A percentile compares a stretch with the other conserved stretches of the same genome.
Evolutionary conservation across 2,329 filamentous ascomycete species (phyloP).

Genomic region (Fusarium bulbicola): DNA sequence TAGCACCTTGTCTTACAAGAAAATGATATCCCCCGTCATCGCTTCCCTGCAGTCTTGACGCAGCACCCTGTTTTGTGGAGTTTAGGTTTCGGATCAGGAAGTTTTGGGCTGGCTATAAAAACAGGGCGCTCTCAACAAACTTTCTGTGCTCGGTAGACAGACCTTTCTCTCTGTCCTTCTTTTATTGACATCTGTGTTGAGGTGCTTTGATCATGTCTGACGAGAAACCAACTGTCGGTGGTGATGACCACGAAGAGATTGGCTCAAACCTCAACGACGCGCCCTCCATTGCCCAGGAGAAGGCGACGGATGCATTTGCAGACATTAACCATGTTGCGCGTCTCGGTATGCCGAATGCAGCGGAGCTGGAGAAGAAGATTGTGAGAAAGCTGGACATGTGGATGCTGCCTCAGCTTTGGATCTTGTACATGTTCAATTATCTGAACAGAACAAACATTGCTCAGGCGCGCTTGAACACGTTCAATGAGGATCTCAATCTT

Average conservation of each 20-base stretch:
- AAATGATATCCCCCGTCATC: neutral
- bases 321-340: constrained; percentile 27
- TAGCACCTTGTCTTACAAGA: constrained; percentile 20
- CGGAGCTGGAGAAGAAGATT: constrained; percentile 29
- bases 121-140: neutral
- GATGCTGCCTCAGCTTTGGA: constrained; percentile 36
- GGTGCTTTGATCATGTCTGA: constrained; percentile 10
- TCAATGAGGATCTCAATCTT: constrained; percentile 31
- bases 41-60: constrained; percentile 18
- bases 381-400: constrained; percentile 25
- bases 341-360: constrained; percentile 9
- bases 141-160: neutral
- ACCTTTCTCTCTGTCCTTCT: neutral
- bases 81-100: neutral
- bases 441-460: constrained; percentile 34
- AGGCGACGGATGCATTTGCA: neutral
- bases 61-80: constrained; percentile 16
- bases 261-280: neutral
- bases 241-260: neutral
- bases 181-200: neutral
- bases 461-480: constrained; percentile 25
- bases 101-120: neutral
- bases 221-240: constrained; percentile 4
- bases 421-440: constrained; percentile 38
- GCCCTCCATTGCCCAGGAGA: constrained; percentile 16